Evolutionary conservation across 345 rosid genomes (phyloP).

Genomic region (Arabidopsis arenosa): DNA sequence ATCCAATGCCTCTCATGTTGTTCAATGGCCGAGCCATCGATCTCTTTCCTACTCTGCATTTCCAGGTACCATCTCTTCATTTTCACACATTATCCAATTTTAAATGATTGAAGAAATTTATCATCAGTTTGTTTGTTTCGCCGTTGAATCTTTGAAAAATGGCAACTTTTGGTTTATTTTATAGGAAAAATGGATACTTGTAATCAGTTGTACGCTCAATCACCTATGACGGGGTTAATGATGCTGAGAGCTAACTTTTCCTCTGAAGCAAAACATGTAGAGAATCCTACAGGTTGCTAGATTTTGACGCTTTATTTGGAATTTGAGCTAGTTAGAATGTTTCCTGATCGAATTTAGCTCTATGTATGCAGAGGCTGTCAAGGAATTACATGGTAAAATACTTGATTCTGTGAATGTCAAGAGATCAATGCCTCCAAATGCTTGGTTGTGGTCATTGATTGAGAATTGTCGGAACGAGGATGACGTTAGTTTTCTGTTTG

Average conservation of each 20-base stretch:
- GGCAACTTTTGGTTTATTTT: not conserved
- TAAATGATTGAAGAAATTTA: too few species aligned
- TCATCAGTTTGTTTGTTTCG: not conserved
- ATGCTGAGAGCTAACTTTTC: constrained; percentile 49
- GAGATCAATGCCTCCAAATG: constrained; percentile 83
- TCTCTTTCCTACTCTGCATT: constrained; percentile 22
- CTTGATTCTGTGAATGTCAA: constrained; percentile 64
- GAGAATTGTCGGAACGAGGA: constrained; percentile 64
- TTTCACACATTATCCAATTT: not conserved
- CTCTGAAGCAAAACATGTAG: constrained; percentile 46
- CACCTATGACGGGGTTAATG: constrained; percentile 21
- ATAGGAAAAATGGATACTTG: constrained; percentile 19
- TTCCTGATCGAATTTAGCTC: not conserved
- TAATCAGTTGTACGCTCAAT: not conserved
- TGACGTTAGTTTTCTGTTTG: constrained; percentile 74
- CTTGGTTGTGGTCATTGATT: constrained; percentile 87
- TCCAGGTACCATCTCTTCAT: constrained; percentile 46
- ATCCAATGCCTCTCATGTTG: constrained; percentile 39
- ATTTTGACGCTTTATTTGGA: not conserved
- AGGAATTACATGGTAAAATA: constrained; percentile 70
- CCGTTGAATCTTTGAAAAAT: not conserved
- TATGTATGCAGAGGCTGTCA: constrained; percentile 62
- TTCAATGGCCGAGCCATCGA: constrained; percentile 36
- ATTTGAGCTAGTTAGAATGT: not conserved
- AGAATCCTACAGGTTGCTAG: constrained; percentile 58